Evolutionary conservation across 225 moss, liverwort and hornwort genomes (phyloP), one percentile per base, ranked within the genome.

Genomic region (Polytrichum commune): DNA sequence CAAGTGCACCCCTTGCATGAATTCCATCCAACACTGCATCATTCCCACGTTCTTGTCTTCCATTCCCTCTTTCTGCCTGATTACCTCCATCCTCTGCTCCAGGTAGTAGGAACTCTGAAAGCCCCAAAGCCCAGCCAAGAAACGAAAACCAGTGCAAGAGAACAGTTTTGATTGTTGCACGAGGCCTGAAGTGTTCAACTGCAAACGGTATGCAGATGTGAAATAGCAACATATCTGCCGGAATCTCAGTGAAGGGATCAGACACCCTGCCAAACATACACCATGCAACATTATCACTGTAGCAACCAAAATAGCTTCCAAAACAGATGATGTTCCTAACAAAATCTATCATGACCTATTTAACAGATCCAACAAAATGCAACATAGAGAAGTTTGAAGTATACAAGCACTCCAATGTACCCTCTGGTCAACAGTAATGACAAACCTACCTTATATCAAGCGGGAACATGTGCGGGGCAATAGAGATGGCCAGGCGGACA

Each of bases 121-220:
- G 81, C 53, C 85, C 83, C 64, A 89, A 54, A 0, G 69, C 72
- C 78, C 81, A 80, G 64, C 87, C 81, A 38, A 80, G 69, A 5
- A 72, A 30, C 54, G 78, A 80, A 60, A 89, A 87, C 87, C 89
- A 89, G 69, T 87, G 80, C 60, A 76, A 82, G 16, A 92, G 76
- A 20, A 78, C 73, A 25, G 78, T 81, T 68, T 92, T 89, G 55
- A 89, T 77, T 23, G 75, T 87, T 57, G 85, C 82, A 5, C 81
- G 80, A 7, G 89, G 89, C 78, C 78, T 69, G 57, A 89, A 89
- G 65, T 92, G 89, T 75, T 92, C 91, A 65, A 92, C 73, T 1
- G 83, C 89, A 69, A 89, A 92, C 1, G 91, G 89, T 30, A 92
- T 84, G 66, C 89, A 92, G 46, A 89, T 80, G 69, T 92, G 89